phyloP scores from a whole-genome alignment of 1,139 yeast species.

The Debaryomyces sp. region DNA sequence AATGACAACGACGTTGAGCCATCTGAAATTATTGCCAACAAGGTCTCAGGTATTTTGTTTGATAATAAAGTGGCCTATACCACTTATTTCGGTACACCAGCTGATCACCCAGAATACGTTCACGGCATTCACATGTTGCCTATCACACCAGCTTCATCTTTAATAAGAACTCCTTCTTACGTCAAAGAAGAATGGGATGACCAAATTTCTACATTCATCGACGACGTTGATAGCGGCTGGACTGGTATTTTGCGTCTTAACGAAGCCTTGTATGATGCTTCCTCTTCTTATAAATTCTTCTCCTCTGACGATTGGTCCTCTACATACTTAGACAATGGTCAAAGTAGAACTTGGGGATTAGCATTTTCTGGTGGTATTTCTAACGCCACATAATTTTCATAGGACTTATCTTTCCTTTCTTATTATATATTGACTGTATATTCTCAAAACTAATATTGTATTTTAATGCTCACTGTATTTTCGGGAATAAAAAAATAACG shows the following conservation, averaged over 20 bases:
- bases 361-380: constrained; percentile 67
- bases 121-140: constrained; percentile 96
- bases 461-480: constrained; percentile 3
- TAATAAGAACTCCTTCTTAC: constrained; percentile 66
- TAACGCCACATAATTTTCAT: constrained; percentile 10
- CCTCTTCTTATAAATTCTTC: constrained; percentile 68
- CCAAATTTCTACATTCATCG: constrained; percentile 52
- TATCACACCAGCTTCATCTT: constrained; percentile 81
- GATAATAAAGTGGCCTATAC: constrained; percentile 93
- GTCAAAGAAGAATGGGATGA: constrained; percentile 82
- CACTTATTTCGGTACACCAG: constrained; percentile 50
- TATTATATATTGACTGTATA: constrained; percentile 2
- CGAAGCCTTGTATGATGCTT: constrained; percentile 75
- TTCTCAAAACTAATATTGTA: not conserved
- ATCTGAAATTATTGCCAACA: constrained; percentile 55
- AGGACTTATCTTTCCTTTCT: not conserved
- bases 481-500: not conserved
- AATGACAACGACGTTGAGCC: constrained; percentile 66
- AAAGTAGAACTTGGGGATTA: constrained; percentile 86
- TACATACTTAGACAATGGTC: constrained; percentile 78
- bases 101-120: constrained; percentile 70
- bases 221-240: constrained; percentile 76
- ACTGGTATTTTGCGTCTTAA: constrained; percentile 79
- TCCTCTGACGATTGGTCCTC: constrained; percentile 47
- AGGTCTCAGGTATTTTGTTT: constrained; percentile 74